Evolutionary conservation across 768 basidiomycete species (phyloP), one percentile per base, ranked within the genome.

Genomic region (Lenzites betulinus): DNA sequence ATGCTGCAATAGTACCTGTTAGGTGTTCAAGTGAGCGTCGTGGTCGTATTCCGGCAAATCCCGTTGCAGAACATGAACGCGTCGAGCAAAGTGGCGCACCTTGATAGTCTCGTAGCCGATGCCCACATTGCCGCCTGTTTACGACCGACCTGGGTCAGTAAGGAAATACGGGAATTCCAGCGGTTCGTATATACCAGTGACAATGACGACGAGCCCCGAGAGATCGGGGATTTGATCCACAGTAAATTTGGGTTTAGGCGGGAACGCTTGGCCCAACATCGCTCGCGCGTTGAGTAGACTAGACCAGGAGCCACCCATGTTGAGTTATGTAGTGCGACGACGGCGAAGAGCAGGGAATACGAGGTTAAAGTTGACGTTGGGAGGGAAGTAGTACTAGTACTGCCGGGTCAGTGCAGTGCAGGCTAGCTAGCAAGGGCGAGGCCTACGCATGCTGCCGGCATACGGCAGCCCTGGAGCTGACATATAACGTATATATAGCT

Each of bases 71-170:
- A 3, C 26, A 22, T 1, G 1, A 33, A 22, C 11, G 12, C 9
- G 36, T 22, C 3, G n/a, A 13, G 13, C 0, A n/a, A 11, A 9
- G 20, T 8, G 15, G 18, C 2, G 11, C n/a, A 57, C 60, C 38
- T 53, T 84, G 15, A 73, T 79, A 0, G 83, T 85, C 68, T 86
- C 84, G 61, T 84, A 83, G 25, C 87, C 87, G 41, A 89, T 77
- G 3, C 86, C 78, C 30, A 11, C 65, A 59, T 77, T 76, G 6
- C 73, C 73, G 20, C 67, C 66, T 68, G 38, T 16, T 22, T 2
- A 33, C 8, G 3, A 3, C 15, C 22, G 20, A 2, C 26, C 5
- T 36, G 11, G 33, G 9, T 11, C 49, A 53, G 11, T 33, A 33
- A 33, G 6, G 35, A 38, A 8, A 13, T 15, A 18, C 16, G 4